phyloP scores from a whole-genome alignment of 2,329 filamentous ascomycete species.

The Akanthomyces uredinophilus region DNA sequence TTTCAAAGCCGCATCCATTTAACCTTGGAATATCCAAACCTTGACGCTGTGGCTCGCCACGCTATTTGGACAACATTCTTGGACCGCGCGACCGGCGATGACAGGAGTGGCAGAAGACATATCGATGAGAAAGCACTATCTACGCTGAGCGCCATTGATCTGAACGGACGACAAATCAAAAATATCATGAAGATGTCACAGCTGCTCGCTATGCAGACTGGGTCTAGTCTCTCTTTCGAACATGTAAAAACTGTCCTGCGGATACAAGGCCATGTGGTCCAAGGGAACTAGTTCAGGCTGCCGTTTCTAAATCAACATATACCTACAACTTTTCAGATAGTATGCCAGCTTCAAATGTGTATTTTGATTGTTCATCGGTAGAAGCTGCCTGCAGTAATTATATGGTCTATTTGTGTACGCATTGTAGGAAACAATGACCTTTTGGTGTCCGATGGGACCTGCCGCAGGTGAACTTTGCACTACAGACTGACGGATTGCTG shows the following conservation, averaged over 20 bases:
- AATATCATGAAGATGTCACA: slow-evolving; percentile 81
- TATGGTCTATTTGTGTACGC: too few species aligned
- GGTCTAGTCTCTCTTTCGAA: slow-evolving; percentile 64
- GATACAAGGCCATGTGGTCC: slow-evolving; percentile 47
- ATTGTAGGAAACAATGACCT: too few species aligned
- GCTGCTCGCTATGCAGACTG: slow-evolving; percentile 72
- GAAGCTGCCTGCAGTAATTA: too few species aligned
- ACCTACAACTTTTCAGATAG: too few species aligned
- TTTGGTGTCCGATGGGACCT: too few species aligned
- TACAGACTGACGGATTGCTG: too few species aligned
- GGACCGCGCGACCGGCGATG: slow-evolving; percentile 59
- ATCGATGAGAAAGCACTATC: slow-evolving; percentile 60
- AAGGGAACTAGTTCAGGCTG: neutral
- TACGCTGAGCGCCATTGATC: slow-evolving; percentile 58
- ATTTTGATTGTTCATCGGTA: too few species aligned
- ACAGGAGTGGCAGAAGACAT: slow-evolving; percentile 55
- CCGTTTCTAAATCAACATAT: neutral
- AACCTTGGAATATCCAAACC: slow-evolving; percentile 71
- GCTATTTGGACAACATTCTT: slow-evolving; percentile 83
- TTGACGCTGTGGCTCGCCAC: slow-evolving; percentile 66
- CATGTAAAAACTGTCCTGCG: slow-evolving; percentile 78
- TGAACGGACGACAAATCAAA: slow-evolving; percentile 72
- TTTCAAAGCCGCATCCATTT: slow-evolving; percentile 87
- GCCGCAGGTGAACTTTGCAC: too few species aligned
- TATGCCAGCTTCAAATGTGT: too few species aligned